A percentile compares a stretch with the other conserved stretches of the same genome.
Evolutionary conservation across 2,329 filamentous ascomycete genomes (phyloP).

Genomic region (Clonostachys rhizophaga): DNA sequence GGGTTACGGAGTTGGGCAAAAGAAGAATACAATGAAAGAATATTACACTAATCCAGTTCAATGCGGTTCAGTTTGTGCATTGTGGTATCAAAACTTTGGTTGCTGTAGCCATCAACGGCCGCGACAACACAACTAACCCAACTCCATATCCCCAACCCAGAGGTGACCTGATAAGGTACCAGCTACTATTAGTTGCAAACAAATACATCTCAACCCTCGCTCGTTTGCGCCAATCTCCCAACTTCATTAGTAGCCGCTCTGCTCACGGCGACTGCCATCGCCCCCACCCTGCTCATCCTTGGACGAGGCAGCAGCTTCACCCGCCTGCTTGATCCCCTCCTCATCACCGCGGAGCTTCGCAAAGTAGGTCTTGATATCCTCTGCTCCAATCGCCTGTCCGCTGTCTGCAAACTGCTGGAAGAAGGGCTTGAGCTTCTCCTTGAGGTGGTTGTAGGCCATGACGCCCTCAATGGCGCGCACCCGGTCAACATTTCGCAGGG

Average conservation of each 20-base stretch:
- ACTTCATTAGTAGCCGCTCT: constrained; percentile 42
- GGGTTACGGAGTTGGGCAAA: no score
- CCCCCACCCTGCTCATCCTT: constrained; percentile 17
- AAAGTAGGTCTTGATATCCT: constrained; percentile 96
- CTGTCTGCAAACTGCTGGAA: constrained; percentile 91
- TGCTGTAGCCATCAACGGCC: no score
- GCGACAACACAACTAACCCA: no score
- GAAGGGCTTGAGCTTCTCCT: constrained; percentile 93
- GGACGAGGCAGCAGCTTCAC: constrained; percentile 40
- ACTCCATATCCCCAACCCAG: no score
- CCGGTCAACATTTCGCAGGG: constrained; percentile 85
- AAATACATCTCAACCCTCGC: neutral
- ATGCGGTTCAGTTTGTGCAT: no score
- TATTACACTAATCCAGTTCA: no score
- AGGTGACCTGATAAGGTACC: no score
- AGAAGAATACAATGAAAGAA: no score
- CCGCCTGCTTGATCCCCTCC: constrained; percentile 61
- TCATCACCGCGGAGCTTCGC: constrained; percentile 89
- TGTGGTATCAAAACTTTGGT: no score
- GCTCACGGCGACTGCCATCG: constrained; percentile 38
- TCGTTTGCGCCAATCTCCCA: neutral
- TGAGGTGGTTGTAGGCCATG: constrained; percentile 96
- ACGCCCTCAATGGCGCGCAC: constrained; percentile 93
- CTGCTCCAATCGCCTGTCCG: constrained; percentile 80
- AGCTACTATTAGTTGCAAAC: no score